phyloP scores from a whole-genome alignment of 148 eudicot genomes.

The Chenopodium formosanum region DNA sequence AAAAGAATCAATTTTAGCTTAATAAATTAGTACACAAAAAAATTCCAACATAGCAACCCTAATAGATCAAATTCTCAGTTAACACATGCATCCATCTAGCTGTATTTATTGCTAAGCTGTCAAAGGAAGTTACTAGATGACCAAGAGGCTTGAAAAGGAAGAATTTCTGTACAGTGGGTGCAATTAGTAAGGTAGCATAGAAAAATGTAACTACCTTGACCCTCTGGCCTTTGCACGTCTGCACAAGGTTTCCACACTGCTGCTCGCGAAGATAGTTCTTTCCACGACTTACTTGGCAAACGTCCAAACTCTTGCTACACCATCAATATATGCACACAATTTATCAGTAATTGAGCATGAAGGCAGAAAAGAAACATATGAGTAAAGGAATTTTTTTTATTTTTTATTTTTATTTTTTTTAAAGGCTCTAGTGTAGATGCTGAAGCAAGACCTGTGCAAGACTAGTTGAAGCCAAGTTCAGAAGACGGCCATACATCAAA shows the following conservation, averaged over 20 bases:
- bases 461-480: conserved; percentile 58
- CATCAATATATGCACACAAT: conserved; percentile 8
- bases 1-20: not conserved
- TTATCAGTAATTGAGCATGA: not conserved
- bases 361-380: not conserved
- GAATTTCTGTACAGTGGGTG: not conserved
- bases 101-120: not conserved
- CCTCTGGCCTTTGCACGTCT: conserved; percentile 34
- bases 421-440: not conserved
- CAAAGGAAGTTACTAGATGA: conserved; percentile 3
- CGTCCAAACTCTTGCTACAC: conserved; percentile 49
- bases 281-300: conserved; percentile 41
- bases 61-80: not conserved
- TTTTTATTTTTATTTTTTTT: no score
- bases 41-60: not conserved
- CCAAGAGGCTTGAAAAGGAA: not conserved
- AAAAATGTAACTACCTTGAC: conserved; percentile 30
- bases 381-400: not conserved
- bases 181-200: not conserved
- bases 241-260: conserved; percentile 80
- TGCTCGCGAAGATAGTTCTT: conserved; percentile 48
- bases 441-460: conserved; percentile 58
- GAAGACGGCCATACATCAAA: conserved; percentile 64
- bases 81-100: not conserved
- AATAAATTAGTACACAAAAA: not conserved